These are phyloP conservation scores for Plasmodium gonderi DNA, from an alignment of 169 alveolate species.

Conservation along the genomic window DNA sequence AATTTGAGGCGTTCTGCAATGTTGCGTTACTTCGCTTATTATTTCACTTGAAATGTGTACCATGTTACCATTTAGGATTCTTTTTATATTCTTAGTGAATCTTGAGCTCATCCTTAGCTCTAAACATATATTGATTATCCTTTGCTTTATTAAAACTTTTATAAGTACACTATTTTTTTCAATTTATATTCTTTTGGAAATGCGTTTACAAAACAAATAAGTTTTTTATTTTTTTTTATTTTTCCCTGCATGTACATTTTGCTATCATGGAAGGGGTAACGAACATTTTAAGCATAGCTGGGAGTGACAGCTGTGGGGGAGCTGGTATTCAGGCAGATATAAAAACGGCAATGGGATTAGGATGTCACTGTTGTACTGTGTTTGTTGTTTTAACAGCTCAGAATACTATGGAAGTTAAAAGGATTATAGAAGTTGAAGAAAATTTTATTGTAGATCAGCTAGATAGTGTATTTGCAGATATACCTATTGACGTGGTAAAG, in stretches of 20 bases:
- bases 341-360: slow-evolving; percentile 59
- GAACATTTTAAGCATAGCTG: slow-evolving; percentile 56
- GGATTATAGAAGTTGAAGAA: slow-evolving; percentile 50
- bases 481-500: slow-evolving; percentile 36
- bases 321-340: slow-evolving; percentile 62
- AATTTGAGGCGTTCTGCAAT: too few species aligned
- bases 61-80: too few species aligned
- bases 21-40: too few species aligned
- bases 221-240: not conserved
- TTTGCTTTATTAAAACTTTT: too few species aligned
- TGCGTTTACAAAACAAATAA: not conserved
- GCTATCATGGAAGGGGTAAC: slow-evolving; percentile 17
- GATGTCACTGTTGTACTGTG: slow-evolving; percentile 49
- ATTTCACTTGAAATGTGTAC: too few species aligned
- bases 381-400: slow-evolving; percentile 55
- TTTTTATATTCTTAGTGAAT: too few species aligned
- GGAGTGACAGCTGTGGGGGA: slow-evolving; percentile 63
- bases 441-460: slow-evolving; percentile 30
- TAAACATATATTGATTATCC: too few species aligned
- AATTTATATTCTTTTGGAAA: not conserved
- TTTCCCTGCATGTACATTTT: not conserved
- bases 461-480: slow-evolving; percentile 38
- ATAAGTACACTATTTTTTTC: not conserved
- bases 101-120: too few species aligned
- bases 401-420: slow-evolving; percentile 37